Evolutionary conservation across 805 yeast species (phyloP).

Genomic region (Metschnikowia lochheadii): DNA sequence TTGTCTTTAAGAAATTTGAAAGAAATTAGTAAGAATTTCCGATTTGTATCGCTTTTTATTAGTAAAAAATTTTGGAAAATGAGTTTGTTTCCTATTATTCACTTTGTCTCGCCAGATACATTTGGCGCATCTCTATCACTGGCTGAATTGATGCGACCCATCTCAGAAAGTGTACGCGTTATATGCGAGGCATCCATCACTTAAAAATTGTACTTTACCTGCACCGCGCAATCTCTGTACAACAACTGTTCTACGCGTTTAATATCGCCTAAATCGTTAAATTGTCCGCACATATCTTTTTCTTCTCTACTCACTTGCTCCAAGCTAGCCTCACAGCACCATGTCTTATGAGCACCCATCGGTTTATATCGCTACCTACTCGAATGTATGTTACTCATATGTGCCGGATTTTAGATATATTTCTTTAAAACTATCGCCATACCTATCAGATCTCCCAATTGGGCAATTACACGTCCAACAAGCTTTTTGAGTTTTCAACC

Average conservation of each 20-base stretch:
- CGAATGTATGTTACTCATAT: slow-evolving; percentile 34
- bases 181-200: slow-evolving; percentile 1
- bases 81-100: no score
- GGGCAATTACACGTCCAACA: not conserved
- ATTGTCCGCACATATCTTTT: slow-evolving; percentile 19
- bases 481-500: not conserved
- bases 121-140: not conserved
- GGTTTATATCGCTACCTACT: slow-evolving; percentile 44
- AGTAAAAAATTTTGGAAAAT: no score
- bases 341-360: slow-evolving; percentile 34
- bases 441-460: not conserved
- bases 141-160: not conserved
- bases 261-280: slow-evolving; percentile 17
- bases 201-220: slow-evolving; percentile 4
- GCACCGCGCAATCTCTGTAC: slow-evolving; percentile 11
- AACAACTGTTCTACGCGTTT: slow-evolving; percentile 13
- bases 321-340: slow-evolving; percentile 5
- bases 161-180: slow-evolving; percentile 2
- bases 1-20: no score
- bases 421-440: not conserved
- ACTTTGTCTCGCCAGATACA: not conserved
- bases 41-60: no score
- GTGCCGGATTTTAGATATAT: not conserved
- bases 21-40: no score
- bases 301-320: slow-evolving; percentile 10